Evolutionary conservation across 805 yeast genomes (phyloP), one percentile per base, ranked within the genome.

Genomic region (Kazachstania kunashirensis): DNA sequence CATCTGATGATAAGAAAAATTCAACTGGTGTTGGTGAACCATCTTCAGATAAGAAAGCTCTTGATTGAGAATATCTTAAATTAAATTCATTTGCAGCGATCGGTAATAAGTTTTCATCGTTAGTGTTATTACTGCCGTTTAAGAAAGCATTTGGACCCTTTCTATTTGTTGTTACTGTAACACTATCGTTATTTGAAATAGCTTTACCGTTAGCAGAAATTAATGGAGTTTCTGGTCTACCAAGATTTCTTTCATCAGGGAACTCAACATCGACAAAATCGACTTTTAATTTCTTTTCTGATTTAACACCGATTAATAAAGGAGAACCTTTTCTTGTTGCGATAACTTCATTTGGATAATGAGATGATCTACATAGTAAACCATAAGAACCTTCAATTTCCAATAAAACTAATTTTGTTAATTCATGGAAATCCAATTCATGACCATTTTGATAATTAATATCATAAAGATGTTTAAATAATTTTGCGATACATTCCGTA

Each of bases 291-390:
- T 86, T 89, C 62, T 77, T 81, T 57, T 88, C 95, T 36, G 96
- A 84, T 69, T 86, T 92, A 49, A 92, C 97, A 66, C 99, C 99
- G 46, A 92, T 84, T 55, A 92, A 74, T 57, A 92, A 70, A 16
- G 99, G 99, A 33, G 97, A 88, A 54, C 99, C 99, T 64, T 88
- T 92, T 70, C 97, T 83, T 31, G 96, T 86, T 49, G 96, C 97
- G 53, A 89, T 81, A 34, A 88, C 78, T 68, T 92, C 98, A 62
- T 89, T 84, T 29, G 98, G 98, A 66, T 77, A 92, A 63, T 85
- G 95, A 34, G 74, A 63, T 3, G 96, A 85, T 65, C 84, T 89
- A 52, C 92, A 92, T 57, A 92, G 72, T 57, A 92, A 70, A 64
- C 98, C 99, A 61, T 89, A 92, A 19, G 98, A 92, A 51, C 99